Percentiles rank a stretch among this genome's conserved stretches.
Conservation (phyloP, 2,329 filamentous ascomycete genomes). For the Diaporthe nobilis region DNA sequence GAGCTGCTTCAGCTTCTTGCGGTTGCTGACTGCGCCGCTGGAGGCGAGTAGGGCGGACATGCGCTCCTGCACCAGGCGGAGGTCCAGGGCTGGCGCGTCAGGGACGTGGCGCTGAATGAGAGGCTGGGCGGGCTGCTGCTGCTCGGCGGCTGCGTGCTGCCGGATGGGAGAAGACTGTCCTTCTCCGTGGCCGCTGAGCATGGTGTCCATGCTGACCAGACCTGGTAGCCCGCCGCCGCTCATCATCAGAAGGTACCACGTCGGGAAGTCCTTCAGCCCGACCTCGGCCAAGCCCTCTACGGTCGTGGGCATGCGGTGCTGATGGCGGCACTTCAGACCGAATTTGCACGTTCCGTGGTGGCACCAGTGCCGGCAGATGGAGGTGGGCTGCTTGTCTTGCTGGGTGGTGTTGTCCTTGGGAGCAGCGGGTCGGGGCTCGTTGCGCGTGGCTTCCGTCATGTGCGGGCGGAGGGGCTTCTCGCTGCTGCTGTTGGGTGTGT, state of each 20-base stretch:
- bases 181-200: background rate
- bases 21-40: slow-evolving; percentile 1
- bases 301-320: slow-evolving; percentile 63
- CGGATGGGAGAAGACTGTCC: background rate
- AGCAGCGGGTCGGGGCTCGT: background rate
- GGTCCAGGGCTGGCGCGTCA: slow-evolving; percentile 5
- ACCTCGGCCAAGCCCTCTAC: slow-evolving; percentile 56
- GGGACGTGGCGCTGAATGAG: background rate
- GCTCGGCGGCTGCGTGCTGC: background rate
- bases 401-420: slow-evolving; percentile 2
- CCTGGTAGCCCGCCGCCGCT: slow-evolving; percentile 11
- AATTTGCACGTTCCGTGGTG: slow-evolving; percentile 62
- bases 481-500: background rate
- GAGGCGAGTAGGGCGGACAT: slow-evolving; percentile 25
- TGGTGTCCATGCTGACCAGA: background rate
- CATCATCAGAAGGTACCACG: slow-evolving; percentile 55
- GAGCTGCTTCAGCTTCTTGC: slow-evolving; percentile 15
- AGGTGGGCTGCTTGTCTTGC: slow-evolving; percentile 19
- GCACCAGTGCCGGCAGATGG: slow-evolving; percentile 64
- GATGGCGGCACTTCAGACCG: slow-evolving; percentile 58
- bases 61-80: slow-evolving; percentile 32
- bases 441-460: slow-evolving; percentile 11
- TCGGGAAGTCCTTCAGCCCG: slow-evolving; percentile 58
- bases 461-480: slow-evolving; percentile 24
- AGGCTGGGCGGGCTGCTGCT: background rate